Conservation (phyloP, 441 rosid species). For the Breynia disticha region DNA sequence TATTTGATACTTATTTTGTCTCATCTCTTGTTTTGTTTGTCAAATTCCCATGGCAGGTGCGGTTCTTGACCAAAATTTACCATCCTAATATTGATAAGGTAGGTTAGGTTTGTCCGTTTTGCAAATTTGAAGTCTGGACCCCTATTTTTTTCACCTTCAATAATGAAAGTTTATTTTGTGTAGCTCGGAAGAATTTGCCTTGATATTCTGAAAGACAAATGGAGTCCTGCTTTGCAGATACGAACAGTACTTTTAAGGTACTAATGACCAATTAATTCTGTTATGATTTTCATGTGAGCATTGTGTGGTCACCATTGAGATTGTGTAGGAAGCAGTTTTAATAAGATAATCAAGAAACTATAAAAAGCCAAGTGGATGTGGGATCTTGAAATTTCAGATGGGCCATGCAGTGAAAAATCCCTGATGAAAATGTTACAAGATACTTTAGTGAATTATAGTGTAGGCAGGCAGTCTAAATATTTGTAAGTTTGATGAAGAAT, state of each 20-base stretch:
- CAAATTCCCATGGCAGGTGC: slow-evolving; percentile 47
- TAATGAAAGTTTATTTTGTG: slow-evolving; percentile 10
- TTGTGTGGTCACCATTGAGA: no score
- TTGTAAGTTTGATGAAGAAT: no score
- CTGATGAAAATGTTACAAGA: background rate
- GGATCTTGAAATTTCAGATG: background rate
- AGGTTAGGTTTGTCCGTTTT: slow-evolving; percentile 6
- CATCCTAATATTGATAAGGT: slow-evolving; percentile 89
- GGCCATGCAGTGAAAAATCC: background rate
- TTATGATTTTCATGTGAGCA: background rate
- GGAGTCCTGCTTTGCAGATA: slow-evolving; percentile 99
- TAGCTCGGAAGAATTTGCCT: slow-evolving; percentile 98
- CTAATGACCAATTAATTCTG: slow-evolving; percentile 1
- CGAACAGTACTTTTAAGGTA: slow-evolving; percentile 97
- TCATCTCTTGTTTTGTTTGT: background rate
- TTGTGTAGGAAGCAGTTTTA: no score
- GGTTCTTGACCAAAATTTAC: slow-evolving; percentile 94
- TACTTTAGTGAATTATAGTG: no score
- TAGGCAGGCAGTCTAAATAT: no score
- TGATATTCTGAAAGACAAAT: slow-evolving; percentile 96
- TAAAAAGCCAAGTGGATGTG: no score
- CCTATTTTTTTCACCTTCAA: slow-evolving; percentile 6
- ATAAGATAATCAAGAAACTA: no score
- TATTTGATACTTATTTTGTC: background rate
- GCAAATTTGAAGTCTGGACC: background rate